phyloP scores from a whole-genome alignment of 1,139 yeast species.

The Scheffersomyces insectosa region DNA sequence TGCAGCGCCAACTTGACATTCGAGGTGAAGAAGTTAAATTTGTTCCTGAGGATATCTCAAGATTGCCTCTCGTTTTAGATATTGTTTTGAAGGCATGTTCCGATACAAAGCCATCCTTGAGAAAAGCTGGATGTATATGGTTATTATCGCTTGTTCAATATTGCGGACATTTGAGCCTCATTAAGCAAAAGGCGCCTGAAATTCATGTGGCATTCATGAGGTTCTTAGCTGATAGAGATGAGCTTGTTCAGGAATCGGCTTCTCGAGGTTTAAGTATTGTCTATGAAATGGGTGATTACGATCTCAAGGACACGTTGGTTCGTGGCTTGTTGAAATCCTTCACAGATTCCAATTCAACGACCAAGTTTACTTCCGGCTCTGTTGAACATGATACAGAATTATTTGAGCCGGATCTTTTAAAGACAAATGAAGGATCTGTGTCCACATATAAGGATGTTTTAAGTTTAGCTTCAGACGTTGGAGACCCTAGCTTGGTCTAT shows the following conservation, averaged over 20 bases:
- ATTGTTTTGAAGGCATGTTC: conserved; percentile 54
- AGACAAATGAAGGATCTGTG: conserved; percentile 81
- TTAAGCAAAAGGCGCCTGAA: conserved; percentile 48
- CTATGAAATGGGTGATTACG: conserved; percentile 73
- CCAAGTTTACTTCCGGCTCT: conserved; percentile 60
- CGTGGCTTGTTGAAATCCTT: conserved; percentile 76
- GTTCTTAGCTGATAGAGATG: conserved; percentile 78
- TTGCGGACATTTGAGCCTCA: conserved; percentile 51
- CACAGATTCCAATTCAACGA: conserved; percentile 63
- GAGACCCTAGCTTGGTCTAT: conserved; percentile 92
- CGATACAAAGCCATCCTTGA: conserved; percentile 68
- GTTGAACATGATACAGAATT: conserved; percentile 79
- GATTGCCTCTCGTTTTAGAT: conserved; percentile 41
- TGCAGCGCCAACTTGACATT: conserved; percentile 55
- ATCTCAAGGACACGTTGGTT: conserved; percentile 70
- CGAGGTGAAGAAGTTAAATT: conserved; percentile 27
- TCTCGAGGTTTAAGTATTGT: conserved; percentile 83
- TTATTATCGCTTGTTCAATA: conserved; percentile 76
- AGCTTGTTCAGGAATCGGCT: conserved; percentile 86
- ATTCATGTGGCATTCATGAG: conserved; percentile 75
- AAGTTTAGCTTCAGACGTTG: conserved; percentile 87
- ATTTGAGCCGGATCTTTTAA: conserved; percentile 79
- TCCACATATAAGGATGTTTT: conserved; percentile 87
- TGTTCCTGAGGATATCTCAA: conserved; percentile 19
- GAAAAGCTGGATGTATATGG: conserved; percentile 86